Base-by-base conservation (phyloP, 805 yeast genomes). In the Wickerhamomyces sydowiorum region DNA sequence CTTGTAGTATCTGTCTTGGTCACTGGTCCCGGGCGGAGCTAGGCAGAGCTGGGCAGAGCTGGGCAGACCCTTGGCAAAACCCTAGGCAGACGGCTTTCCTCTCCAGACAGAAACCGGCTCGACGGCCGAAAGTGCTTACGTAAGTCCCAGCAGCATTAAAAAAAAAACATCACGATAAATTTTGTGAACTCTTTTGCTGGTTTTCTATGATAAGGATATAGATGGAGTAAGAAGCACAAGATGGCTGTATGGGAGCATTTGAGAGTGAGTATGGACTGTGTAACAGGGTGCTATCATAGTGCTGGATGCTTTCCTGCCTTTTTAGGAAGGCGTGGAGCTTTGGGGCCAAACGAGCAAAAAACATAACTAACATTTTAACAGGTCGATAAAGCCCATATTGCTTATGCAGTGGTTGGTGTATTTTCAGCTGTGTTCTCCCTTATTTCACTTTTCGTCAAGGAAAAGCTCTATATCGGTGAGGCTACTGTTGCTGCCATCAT, bases 401-500 rank as follows among this genome's bases (percentile, higher is more conserved):
- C 95, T 0, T 89, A 90, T 59, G 96, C 96, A 12, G 75, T 89
- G 48, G 76, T 88, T 10, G 96, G 96, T 35, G 79, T 86, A 12
- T 87, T 89, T 57, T 77, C 89, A 40, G 75, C 91, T 7, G 63
- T 86, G 22, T 90, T 89, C 63, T 86, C 95, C 5, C 69, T 89
- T 14, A 75, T 85, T 3, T 90, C 96, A 0, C 71, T 87, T 23
- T 78, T 86, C 54, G 80, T 88, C 36, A 89, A 89, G 59, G 96
- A 89, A 60, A 75, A 78, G 51, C 72, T 88, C 12, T 89, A 84
- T 58, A 82, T 89, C 18, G 96, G 96, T 49, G 97, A 89, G 62
- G 95, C 96, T 6, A 82, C 93, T 0, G 86, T 87, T 3, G 95
- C 96, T 0, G 79, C 91, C 3, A 69, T 87, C 5, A 84, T 85